Percentiles rank a stretch among this genome's conserved stretches.
These are phyloP conservation scores for Helminthosporium solani DNA, from an alignment of 2,329 filamentous ascomycete species.

Conservation along the genomic window DNA sequence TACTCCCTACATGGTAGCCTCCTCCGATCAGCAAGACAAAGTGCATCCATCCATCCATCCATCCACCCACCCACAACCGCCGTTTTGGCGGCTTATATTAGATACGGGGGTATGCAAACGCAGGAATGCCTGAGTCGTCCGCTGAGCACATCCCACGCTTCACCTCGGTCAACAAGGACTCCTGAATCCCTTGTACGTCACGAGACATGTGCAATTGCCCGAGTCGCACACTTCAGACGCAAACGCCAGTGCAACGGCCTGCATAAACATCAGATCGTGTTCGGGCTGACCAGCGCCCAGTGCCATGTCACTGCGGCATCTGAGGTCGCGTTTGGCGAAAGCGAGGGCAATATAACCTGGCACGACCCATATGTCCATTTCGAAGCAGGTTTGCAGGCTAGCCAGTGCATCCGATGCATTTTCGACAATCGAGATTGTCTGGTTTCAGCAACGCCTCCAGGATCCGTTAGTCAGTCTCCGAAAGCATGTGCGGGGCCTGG, in stretches of 20 bases:
- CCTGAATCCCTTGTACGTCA: slow-evolving; percentile 23
- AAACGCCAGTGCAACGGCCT: slow-evolving; percentile 14
- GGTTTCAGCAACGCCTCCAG: slow-evolving; percentile 28
- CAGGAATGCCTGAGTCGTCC: slow-evolving; percentile 4
- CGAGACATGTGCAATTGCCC: slow-evolving; percentile 18
- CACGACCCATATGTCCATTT: no score
- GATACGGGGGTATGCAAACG: no score
- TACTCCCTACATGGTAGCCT: no score
- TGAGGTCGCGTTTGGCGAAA: not conserved
- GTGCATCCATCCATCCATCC: not conserved
- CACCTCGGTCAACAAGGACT: slow-evolving; percentile 17
- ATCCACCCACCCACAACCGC: no score
- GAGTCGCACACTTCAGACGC: slow-evolving; percentile 11
- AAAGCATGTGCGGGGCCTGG: slow-evolving; percentile 11
- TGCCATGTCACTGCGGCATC: slow-evolving; percentile 2
- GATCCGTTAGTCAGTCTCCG: slow-evolving; percentile 16
- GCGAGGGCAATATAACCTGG: no score
- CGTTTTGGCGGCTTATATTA: no score
- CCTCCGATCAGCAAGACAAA: slow-evolving; percentile 2
- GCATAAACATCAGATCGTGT: slow-evolving; percentile 21
- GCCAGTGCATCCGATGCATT: slow-evolving; percentile 9
- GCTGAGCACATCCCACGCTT: slow-evolving; percentile 27
- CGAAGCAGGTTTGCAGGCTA: slow-evolving; percentile 6
- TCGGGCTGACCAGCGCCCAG: slow-evolving; percentile 15
- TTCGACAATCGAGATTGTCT: slow-evolving; percentile 27